Conservation (phyloP, 345 rosid species). For the Trapa incisa region DNA sequence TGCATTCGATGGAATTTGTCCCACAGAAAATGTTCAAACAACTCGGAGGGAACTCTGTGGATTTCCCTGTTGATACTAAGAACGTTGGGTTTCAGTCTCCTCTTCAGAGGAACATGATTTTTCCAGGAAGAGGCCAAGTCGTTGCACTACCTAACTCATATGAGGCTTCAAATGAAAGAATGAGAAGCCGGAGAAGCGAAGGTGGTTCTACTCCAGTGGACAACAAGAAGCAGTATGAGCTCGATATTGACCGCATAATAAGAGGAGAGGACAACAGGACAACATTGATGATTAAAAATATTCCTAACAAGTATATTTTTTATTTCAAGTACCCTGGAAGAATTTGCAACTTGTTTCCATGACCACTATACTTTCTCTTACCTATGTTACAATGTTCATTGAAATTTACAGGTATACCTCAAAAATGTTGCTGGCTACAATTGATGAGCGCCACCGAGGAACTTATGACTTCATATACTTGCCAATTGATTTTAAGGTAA, state of each 20-base stretch:
- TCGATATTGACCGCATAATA: conserved; percentile 43
- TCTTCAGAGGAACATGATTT: conserved; percentile 30
- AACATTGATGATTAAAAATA: conserved; percentile 68
- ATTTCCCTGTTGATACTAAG: conserved; percentile 23
- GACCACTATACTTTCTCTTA: too few relatives aligned
- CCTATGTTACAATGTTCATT: conserved; percentile 1
- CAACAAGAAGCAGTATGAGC: conserved; percentile 51
- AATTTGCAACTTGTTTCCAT: background rate
- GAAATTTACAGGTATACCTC: conserved; percentile 49
- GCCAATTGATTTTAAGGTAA: conserved; percentile 68
- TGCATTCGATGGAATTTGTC: conserved; percentile 27
- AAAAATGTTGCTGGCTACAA: conserved; percentile 64
- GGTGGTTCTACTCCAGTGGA: conserved; percentile 31
- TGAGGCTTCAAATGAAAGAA: conserved; percentile 33
- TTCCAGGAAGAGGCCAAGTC: conserved; percentile 30
- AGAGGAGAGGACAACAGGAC: conserved; percentile 52
- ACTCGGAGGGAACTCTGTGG: conserved; percentile 25
- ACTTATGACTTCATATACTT: conserved; percentile 56
- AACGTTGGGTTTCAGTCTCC: conserved; percentile 32
- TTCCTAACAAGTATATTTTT: conserved; percentile 54
- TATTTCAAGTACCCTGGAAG: background rate
- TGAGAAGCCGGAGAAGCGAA: conserved; percentile 49
- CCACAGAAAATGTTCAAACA: conserved; percentile 22
- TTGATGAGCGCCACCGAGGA: conserved; percentile 54
- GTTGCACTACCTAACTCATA: conserved; percentile 23